phyloP scores from a whole-genome alignment of 441 rosid genomes.

The Brassica balearica region DNA sequence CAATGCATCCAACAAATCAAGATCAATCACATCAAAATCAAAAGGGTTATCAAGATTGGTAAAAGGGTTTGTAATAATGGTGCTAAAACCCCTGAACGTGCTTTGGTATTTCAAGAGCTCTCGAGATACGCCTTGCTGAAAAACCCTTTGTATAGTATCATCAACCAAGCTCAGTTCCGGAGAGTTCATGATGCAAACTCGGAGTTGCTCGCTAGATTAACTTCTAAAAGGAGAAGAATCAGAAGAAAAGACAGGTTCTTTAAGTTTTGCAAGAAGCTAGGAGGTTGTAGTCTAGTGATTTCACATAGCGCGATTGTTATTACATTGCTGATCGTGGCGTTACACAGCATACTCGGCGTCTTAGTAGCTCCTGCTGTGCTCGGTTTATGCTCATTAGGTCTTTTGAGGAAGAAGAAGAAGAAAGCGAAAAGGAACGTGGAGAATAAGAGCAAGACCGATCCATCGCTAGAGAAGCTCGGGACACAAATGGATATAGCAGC shows the following conservation, averaged over 20 bases:
- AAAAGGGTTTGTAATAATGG: constrained; percentile 37
- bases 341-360: constrained; percentile 67
- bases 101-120: constrained; percentile 52
- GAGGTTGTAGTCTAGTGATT: constrained; percentile 53
- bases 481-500: constrained; percentile 77
- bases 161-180: constrained; percentile 43
- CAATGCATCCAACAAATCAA: constrained; percentile 61
- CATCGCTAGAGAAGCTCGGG: constrained; percentile 48
- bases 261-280: constrained; percentile 53
- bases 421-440: neutral
- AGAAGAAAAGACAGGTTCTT: constrained; percentile 52
- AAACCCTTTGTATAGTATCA: constrained; percentile 59
- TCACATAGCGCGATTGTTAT: constrained; percentile 56
- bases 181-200: constrained; percentile 56
- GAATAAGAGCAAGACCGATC: constrained; percentile 27
- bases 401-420: constrained; percentile 44
- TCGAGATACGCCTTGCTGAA: constrained; percentile 52
- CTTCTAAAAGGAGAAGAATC: constrained; percentile 52
- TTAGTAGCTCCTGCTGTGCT: constrained; percentile 65
- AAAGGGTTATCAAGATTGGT: constrained; percentile 55
- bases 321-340: constrained; percentile 56
- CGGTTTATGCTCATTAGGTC: constrained; percentile 45
- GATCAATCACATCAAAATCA: constrained; percentile 54
- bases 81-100: constrained; percentile 34
- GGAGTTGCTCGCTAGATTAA: constrained; percentile 53